phyloP scores from a whole-genome alignment of 495 filamentous ascomycete genomes.

The Talaromyces nanjingensis region DNA sequence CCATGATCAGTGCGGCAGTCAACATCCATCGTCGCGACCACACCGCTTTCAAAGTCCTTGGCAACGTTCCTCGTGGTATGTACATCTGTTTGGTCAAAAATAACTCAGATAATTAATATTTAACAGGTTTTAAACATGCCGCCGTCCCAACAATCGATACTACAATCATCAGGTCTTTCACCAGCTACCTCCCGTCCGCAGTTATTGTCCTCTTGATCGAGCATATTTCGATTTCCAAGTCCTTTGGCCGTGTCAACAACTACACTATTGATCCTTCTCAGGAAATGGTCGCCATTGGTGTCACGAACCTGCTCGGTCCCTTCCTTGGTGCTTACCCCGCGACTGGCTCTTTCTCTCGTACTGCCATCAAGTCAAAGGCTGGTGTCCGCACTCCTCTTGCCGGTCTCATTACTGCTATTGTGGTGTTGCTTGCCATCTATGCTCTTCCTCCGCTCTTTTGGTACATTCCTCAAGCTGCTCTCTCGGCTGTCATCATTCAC shows the following conservation, averaged over 20 bases:
- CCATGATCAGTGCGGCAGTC: conserved; percentile 79
- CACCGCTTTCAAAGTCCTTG: conserved; percentile 59
- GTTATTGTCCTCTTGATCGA: conserved; percentile 95
- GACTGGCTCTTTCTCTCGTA: conserved; percentile 94
- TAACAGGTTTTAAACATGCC: conserved; percentile 67
- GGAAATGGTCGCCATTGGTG: conserved; percentile 90
- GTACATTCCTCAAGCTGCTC: conserved; percentile 80
- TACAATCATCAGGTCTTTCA: conserved; percentile 54
- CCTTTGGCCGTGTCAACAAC: conserved; percentile 93
- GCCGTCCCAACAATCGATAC: conserved; percentile 66
- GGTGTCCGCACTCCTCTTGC: conserved; percentile 91
- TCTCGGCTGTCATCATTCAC: conserved; percentile 96
- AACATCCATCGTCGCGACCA: conserved; percentile 52
- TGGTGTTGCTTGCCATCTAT: conserved; percentile 94
- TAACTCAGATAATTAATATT: conserved; percentile 6
- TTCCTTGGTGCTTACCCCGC: conserved; percentile 93
- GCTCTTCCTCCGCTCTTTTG: conserved; percentile 87
- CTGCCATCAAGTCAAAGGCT: conserved; percentile 96
- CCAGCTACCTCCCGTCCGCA: conserved; percentile 60
- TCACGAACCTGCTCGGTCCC: conserved; percentile 85
- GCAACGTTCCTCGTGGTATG: conserved; percentile 66
- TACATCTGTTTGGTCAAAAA: not conserved
- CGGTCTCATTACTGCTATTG: conserved; percentile 79
- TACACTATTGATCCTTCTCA: conserved; percentile 98
- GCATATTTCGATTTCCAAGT: conserved; percentile 96